Evolutionary conservation across 257 asterid species (phyloP).

Genomic region (Leonotis leonurus): DNA sequence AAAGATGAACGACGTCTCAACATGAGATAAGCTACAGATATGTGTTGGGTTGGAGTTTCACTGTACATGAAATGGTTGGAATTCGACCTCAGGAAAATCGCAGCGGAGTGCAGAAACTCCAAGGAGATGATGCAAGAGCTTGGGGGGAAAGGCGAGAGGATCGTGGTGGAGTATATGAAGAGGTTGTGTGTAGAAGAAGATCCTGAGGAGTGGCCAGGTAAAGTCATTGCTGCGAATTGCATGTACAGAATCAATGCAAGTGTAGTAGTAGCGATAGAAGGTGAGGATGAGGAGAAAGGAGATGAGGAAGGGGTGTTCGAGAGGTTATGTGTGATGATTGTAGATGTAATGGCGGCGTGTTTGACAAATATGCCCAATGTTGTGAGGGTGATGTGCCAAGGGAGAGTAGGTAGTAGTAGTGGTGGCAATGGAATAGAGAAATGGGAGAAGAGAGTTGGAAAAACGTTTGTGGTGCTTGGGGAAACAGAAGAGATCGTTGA

Average conservation of each 20-base stretch:
- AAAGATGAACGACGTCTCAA: background rate
- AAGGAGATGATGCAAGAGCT: background rate
- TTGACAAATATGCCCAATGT: background rate
- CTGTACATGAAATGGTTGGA: slow-evolving; percentile 3
- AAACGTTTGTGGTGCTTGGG: slow-evolving; percentile 13
- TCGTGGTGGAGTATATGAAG: background rate
- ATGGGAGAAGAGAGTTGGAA: slow-evolving; percentile 2
- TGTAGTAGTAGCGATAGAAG: too few relatives aligned
- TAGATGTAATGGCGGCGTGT: slow-evolving; percentile 6
- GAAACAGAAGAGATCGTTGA: slow-evolving; percentile 10
- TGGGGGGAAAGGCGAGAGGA: background rate
- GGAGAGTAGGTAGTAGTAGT: too few relatives aligned
- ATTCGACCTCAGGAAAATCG: background rate
- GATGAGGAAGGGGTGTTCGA: background rate
- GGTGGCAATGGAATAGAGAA: background rate
- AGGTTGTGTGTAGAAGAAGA: background rate
- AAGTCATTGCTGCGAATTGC: background rate
- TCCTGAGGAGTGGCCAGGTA: background rate
- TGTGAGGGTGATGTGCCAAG: slow-evolving; percentile 16
- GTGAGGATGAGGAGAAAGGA: background rate
- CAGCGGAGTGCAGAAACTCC: background rate
- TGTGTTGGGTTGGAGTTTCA: background rate
- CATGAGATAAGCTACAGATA: background rate
- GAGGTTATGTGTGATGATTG: background rate
- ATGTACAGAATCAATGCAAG: slow-evolving; percentile 11